Evolutionary conservation across 805 yeast species (phyloP).

Genomic region (Metschnikowia noctiluminum): DNA sequence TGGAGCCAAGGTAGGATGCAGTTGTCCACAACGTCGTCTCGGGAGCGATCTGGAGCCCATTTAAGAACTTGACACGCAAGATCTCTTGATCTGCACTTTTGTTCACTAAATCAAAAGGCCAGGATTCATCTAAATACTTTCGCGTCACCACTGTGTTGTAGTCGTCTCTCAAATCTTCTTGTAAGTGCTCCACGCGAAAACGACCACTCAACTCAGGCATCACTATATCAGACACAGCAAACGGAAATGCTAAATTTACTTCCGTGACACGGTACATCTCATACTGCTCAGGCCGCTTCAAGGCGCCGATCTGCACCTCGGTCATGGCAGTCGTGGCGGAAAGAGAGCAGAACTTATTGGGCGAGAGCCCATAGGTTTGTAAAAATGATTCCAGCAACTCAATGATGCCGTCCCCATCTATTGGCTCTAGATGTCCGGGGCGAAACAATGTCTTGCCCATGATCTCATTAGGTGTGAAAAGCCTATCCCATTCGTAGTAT

Average conservation of each 20-base stretch:
- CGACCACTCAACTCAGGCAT: constrained; percentile 42
- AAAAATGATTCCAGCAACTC: constrained; percentile 30
- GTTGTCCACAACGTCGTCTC: constrained; percentile 30
- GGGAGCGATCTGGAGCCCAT: constrained; percentile 28
- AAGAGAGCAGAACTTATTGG: constrained; percentile 28
- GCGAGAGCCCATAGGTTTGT: constrained; percentile 24
- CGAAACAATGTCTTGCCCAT: constrained; percentile 39
- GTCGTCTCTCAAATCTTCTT: constrained; percentile 38
- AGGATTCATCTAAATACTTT: constrained; percentile 21
- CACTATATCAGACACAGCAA: constrained; percentile 32
- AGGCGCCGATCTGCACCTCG: constrained; percentile 31
- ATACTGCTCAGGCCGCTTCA: constrained; percentile 20
- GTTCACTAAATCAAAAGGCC: background rate
- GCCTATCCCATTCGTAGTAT: constrained; percentile 33
- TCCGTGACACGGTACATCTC: constrained; percentile 22
- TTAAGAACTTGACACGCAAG: constrained; percentile 29
- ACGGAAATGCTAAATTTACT: constrained; percentile 2
- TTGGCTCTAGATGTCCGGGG: constrained; percentile 34
- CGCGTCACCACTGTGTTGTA: constrained; percentile 30
- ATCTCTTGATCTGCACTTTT: constrained; percentile 9
- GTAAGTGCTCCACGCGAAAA: constrained; percentile 45
- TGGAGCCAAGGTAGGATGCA: constrained; percentile 19
- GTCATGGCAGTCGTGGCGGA: constrained; percentile 23
- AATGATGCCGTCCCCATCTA: constrained; percentile 14
- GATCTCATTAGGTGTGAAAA: constrained; percentile 45